phyloP scores from a whole-genome alignment of 2,329 filamentous ascomycete genomes.

The Aspergillus phoenicis region DNA sequence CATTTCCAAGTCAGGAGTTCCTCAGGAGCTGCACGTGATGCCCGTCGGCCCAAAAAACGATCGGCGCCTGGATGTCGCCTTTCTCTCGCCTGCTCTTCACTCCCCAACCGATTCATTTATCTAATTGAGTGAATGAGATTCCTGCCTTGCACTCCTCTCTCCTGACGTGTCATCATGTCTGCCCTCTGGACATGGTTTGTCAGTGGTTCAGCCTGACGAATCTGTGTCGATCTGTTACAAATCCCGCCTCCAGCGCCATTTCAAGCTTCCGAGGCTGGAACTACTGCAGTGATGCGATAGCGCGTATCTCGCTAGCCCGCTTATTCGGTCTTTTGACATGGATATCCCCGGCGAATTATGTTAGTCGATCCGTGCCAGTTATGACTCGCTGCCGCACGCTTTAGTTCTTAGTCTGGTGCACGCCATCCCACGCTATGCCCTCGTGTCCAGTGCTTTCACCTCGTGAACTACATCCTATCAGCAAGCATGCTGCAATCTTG shows the following conservation, averaged over 20 bases:
- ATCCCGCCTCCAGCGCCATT: neutral
- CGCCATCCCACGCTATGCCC: neutral
- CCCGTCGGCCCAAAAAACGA: constrained; percentile 11
- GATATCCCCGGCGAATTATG: neutral
- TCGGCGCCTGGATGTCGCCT: neutral
- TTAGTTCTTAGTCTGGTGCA: neutral
- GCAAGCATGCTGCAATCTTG: neutral
- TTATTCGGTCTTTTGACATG: neutral
- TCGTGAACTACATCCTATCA: neutral
- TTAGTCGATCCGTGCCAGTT: neutral
- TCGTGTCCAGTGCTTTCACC: neutral
- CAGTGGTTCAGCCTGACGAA: constrained; percentile 1
- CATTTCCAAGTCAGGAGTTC: constrained; percentile 6
- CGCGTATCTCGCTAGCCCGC: neutral
- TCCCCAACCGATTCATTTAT: no score
- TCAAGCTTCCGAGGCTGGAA: neutral
- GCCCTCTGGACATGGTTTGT: no score
- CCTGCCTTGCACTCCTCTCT: no score
- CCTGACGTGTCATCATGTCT: no score
- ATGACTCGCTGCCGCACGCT: neutral
- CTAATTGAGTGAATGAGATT: no score
- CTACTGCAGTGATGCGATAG: constrained; percentile 2
- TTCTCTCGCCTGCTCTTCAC: neutral
- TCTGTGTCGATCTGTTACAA: neutral
- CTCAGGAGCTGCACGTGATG: constrained; percentile 13